Conservation (phyloP, 2,329 filamentous ascomycete genomes). For the Pseudopyricularia cyperi region DNA sequence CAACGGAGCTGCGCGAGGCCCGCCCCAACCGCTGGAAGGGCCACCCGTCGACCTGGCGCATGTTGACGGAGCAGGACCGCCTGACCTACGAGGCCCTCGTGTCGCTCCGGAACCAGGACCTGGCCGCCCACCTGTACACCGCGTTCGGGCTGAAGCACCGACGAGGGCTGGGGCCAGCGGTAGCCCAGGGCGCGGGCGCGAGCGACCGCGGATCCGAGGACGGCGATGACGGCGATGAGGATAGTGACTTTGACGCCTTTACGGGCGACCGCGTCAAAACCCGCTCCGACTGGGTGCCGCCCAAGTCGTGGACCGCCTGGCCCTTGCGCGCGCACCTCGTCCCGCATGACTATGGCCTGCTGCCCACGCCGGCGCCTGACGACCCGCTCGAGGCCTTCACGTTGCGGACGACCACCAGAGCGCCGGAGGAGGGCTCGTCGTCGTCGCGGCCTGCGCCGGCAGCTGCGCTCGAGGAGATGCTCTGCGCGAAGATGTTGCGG, state of each 20-base stretch:
- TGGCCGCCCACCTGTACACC: slow-evolving; percentile 70
- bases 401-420: slow-evolving; percentile 25
- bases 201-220: slow-evolving; percentile 11
- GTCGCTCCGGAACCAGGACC: slow-evolving; percentile 48
- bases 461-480: slow-evolving; percentile 50
- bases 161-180: not conserved
- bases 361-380: slow-evolving; percentile 13
- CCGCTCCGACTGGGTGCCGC: slow-evolving; percentile 32
- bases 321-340: slow-evolving; percentile 53
- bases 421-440: slow-evolving; percentile 31
- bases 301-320: slow-evolving; percentile 72
- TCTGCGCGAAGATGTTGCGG: slow-evolving; percentile 53
- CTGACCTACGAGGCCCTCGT: slow-evolving; percentile 50
- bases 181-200: not conserved
- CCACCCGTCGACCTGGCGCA: slow-evolving; percentile 50
- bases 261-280: slow-evolving; percentile 10
- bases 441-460: not conserved
- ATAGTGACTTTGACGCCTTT: slow-evolving; percentile 10
- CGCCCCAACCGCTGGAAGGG: slow-evolving; percentile 67
- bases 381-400: slow-evolving; percentile 39
- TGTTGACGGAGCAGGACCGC: slow-evolving; percentile 48
- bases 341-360: slow-evolving; percentile 40
- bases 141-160: slow-evolving; percentile 53
- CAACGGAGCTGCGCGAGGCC: slow-evolving; percentile 29
- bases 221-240: slow-evolving; percentile 16